Percentiles rank a stretch among this genome's conserved stretches.
phyloP scores from a whole-genome alignment of 768 basidiomycete genomes.

The Psilocybe azurescens region DNA sequence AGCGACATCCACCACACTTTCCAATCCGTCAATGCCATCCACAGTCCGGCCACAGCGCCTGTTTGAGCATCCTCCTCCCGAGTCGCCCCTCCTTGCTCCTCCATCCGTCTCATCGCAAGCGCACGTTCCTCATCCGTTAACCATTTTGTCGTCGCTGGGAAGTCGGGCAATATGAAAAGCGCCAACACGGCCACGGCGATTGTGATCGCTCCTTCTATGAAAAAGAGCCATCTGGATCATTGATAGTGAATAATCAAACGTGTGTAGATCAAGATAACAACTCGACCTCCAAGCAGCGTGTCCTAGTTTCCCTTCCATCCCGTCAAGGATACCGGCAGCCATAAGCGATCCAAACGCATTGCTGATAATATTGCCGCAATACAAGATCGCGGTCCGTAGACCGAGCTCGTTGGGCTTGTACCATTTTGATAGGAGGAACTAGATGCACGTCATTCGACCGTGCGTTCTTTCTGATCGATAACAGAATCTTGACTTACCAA shows the following conservation, averaged over 20 bases:
- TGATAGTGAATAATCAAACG: conserved; percentile 2
- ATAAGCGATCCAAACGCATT: conserved; percentile 87
- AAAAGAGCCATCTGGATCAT: conserved; percentile 71
- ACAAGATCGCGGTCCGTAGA: conserved; percentile 70
- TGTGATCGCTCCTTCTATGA: conserved; percentile 71
- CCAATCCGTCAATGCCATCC: conserved; percentile 73
- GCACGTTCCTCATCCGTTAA: conserved; percentile 61
- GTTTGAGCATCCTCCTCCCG: conserved; percentile 56
- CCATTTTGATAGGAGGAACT: conserved; percentile 75
- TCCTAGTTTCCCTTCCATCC: conserved; percentile 77
- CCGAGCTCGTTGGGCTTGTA: conserved; percentile 80
- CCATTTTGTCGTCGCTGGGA: conserved; percentile 68
- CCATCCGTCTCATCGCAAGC: conserved; percentile 67
- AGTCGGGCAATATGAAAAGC: conserved; percentile 77
- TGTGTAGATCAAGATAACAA: conserved; percentile 1
- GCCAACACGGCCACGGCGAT: conserved; percentile 55
- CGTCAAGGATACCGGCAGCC: conserved; percentile 76
- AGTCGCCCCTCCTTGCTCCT: conserved; percentile 58
- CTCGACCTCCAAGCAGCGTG: conserved; percentile 76
- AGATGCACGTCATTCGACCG: conserved; percentile 2
- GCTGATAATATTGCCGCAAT: conserved; percentile 78
- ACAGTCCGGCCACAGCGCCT: conserved; percentile 50
- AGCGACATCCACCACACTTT: conserved; percentile 83
- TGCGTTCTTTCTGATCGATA: neutral
- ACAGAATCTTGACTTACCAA: conserved; percentile 31